These are phyloP conservation scores for Gleditsia sinensis DNA, from an alignment of 306 rosid genomes.

Conservation along the genomic window DNA sequence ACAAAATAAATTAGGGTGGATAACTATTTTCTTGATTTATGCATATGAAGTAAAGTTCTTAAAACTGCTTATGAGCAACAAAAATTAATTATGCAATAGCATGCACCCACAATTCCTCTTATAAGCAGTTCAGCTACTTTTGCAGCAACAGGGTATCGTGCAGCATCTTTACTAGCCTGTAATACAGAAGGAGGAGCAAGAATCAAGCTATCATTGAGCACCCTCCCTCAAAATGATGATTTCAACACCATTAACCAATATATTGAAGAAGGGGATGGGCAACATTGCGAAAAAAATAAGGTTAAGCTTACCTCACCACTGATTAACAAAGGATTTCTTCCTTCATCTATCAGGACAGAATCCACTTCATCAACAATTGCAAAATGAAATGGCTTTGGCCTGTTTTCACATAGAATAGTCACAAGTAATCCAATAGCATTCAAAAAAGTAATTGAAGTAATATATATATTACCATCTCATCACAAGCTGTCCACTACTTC, in stretches of 20 bases:
- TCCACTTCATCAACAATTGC: conserved; percentile 98
- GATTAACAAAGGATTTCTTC: conserved; percentile 95
- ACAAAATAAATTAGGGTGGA: conserved; percentile 27
- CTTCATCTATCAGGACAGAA: conserved; percentile 95
- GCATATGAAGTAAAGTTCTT: conserved; percentile 16
- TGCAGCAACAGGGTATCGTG: conserved; percentile 95
- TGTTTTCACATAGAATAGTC: conserved; percentile 42
- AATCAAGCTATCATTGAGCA: conserved; percentile 12
- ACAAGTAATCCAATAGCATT: conserved; percentile 24
- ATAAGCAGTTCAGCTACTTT: conserved; percentile 92
- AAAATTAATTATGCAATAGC: conserved; percentile 33
- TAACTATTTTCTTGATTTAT: conserved; percentile 28
- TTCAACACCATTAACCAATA: conserved; percentile 28
- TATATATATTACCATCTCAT: conserved; percentile 83
- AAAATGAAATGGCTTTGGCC: conserved; percentile 98
- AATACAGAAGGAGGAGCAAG: conserved; percentile 43
- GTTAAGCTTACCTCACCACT: conserved; percentile 79
- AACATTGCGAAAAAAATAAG: neutral
- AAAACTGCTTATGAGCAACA: conserved; percentile 30
- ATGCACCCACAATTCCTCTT: conserved; percentile 67
- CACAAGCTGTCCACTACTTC: conserved; percentile 78
- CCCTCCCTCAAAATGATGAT: conserved; percentile 21
- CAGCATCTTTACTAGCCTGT: conserved; percentile 94
- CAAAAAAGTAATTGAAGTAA: conserved; percentile 10
- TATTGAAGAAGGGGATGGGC: conserved; percentile 14